Evolutionary conservation across 164 flowering plant species (phyloP), one percentile per base, ranked within the genome.

Genomic region (Saururus chinensis): DNA sequence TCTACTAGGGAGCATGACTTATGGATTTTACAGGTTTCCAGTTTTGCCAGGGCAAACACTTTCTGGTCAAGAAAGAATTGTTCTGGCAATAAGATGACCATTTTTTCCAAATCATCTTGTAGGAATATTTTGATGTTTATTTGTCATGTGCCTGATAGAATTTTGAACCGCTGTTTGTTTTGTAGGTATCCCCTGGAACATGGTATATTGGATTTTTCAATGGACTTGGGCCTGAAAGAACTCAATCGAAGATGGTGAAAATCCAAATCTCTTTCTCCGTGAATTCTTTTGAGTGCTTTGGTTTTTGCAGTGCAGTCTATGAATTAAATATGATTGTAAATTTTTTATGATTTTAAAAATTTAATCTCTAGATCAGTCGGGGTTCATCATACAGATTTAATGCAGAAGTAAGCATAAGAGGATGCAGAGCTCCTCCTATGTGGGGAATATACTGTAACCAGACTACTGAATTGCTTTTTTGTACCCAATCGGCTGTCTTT

Each of bases 131-230:
- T 45, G 49, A 12, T 12, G 49, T 65, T 51, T 26, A 5, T 5
- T 41, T 52, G 23, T 30, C 49, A 45, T 45, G 14, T 45, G 11
- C 49, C 7, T 9, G 7, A 25, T 1, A 53, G 23, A 19, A 25
- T 45, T 14, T 13, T 55, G 59, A 24, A 60, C 1, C 20, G 23
- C 52, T 30, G 19, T 30, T 24, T 40, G 17, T 35, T 54, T n/a
- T 77, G 66, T 89, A 93, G 99, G 82, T 93, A 64, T 73, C 83
- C 67, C 80, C 97, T 59, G 97, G 99, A 64, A 80, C 71, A 24
- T 84, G 83, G 87, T 93, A 88, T 71, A 19, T 86, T 67, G 99
- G 97, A 24, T 65, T 93, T 59, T 93, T 90, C 75, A 90, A 93
- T 75, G 96, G 97, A 63, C 69, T 88, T 64, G 99, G 99, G 62